Conservation (phyloP, 176 grass and related monocot genomes). For the Zea mays region DNA sequence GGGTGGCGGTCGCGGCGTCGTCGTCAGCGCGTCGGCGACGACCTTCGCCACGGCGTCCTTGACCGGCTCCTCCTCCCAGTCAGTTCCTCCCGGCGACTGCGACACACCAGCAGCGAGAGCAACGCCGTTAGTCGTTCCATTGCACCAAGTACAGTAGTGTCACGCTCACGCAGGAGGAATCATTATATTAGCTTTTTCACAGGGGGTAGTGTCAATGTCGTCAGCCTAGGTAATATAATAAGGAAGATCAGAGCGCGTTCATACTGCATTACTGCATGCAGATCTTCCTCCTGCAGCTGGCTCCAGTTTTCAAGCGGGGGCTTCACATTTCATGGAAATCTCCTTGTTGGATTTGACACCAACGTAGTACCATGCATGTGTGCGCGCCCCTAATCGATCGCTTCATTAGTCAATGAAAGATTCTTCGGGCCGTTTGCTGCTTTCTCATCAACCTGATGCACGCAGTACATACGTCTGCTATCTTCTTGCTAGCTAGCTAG, state of each 20-base stretch:
- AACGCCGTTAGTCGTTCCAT: neutral
- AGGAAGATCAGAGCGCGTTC: too few relatives aligned
- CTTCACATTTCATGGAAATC: slow-evolving; percentile 17
- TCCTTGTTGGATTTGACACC: neutral
- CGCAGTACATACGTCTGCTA: too few relatives aligned
- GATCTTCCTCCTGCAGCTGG: neutral
- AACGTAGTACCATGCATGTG: too few relatives aligned
- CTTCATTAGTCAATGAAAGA: neutral
- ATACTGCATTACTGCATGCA: too few relatives aligned
- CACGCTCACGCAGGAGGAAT: neutral
- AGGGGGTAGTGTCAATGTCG: too few relatives aligned
- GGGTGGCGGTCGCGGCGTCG: too few relatives aligned
- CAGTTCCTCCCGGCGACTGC: slow-evolving; percentile 12
- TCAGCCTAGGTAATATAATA: too few relatives aligned
- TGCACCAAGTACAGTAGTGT: neutral
- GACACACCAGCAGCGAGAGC: too few relatives aligned
- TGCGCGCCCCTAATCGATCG: too few relatives aligned
- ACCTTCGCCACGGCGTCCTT: slow-evolving; percentile 40
- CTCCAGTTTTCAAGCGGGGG: neutral
- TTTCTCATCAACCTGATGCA: neutral
- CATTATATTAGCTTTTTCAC: too few relatives aligned
- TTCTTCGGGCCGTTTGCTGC: neutral
- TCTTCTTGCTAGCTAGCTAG: neutral
- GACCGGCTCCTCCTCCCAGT: slow-evolving; percentile 33
- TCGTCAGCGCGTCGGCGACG: slow-evolving; percentile 15